Evolutionary conservation across 2,329 filamentous ascomycete species (phyloP), one percentile per base, ranked within the genome.

Genomic region (Plectosphaerella plurivora): DNA sequence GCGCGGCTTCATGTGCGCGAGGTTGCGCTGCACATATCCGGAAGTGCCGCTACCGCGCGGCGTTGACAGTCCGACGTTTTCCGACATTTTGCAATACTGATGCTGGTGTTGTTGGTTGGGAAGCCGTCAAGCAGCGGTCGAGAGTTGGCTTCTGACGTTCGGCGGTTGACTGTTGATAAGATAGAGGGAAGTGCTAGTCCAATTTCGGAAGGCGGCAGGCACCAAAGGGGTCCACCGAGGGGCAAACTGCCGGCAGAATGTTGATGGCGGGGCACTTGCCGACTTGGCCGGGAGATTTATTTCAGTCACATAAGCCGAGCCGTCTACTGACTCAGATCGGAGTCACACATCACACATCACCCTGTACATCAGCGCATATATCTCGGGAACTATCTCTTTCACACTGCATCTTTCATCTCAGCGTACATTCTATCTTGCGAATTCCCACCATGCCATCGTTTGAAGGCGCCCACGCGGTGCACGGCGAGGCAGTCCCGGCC

Each of bases 21-120:
- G 84, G 75, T 97, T 99, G 70, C 91, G 90, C 73, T 97, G 93
- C 52, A 99, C 93, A 69, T 97, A 97, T 67, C 94, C 94, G 1
- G 93, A 97, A 53, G 94, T 99, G 47, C 94, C 94, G 67, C 89
- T 96, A 60, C 94, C 94, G 64, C 94, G 87, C 3, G 94, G 94
- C 5, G 94, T 99, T 53, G 88, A 86, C 63, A 99, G 90, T 53
- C 94, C 95, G 65, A 99, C 94, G 75, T 99, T 99, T 60, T 94
- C 91, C 55, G 92, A 94, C 94, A 97, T 97, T 61, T 35, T 64
- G 39, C 10, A 25, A 20, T 28, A n/a, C 35, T 35, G 49, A 11
- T 20, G 16, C 25, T n/a, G 20, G 33, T 45, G 15, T 14, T 45
- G 10, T 28, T 39, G 47, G 24, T 15, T n/a, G 28, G 3, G 35